Percentiles rank a stretch among this genome's conserved stretches.
These are phyloP conservation scores for Capsella bursapastoris DNA, from an alignment of 345 rosid species.

Conservation along the genomic window DNA sequence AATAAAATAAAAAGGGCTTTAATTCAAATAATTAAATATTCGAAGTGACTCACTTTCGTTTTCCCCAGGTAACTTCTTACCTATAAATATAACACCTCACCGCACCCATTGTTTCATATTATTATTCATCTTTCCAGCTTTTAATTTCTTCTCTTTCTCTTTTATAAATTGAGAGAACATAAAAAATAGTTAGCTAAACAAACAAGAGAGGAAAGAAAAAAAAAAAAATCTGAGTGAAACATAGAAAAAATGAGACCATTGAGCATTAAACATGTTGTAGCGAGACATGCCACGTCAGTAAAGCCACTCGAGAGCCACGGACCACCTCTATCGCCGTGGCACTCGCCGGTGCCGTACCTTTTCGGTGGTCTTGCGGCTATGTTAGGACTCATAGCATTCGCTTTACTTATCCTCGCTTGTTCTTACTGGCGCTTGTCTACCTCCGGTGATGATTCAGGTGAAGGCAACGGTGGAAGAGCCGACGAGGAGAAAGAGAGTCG, in stretches of 20 bases:
- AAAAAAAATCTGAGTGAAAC: not conserved
- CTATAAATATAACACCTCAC: conserved; percentile 42
- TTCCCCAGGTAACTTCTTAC: conserved; percentile 26
- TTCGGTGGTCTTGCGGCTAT: conserved; percentile 79
- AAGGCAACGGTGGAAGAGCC: conserved; percentile 44
- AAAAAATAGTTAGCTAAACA: not conserved
- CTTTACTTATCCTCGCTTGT: conserved; percentile 70
- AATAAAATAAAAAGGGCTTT: not conserved
- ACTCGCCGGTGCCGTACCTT: conserved; percentile 79
- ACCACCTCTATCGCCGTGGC: conserved; percentile 61
- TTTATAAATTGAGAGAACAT: not conserved
- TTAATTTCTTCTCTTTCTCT: not conserved
- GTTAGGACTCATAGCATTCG: conserved; percentile 73
- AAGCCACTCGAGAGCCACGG: conserved; percentile 15
- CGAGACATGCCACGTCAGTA: conserved; percentile 34
- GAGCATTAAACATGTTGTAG: conserved; percentile 37
- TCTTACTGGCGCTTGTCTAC: conserved; percentile 64
- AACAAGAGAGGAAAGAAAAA: not conserved
- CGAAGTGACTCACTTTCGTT: conserved; percentile 18
- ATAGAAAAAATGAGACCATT: conserved; percentile 21
- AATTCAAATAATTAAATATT: conserved; percentile 14
- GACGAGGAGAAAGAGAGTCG: conserved; percentile 49
- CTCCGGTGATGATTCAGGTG: conserved; percentile 41
- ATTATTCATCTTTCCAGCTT: conserved; percentile 23
- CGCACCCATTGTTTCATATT: conserved; percentile 17